Evolutionary conservation across 116 monocot species (phyloP).

Genomic region (Posidonia oceanica): DNA sequence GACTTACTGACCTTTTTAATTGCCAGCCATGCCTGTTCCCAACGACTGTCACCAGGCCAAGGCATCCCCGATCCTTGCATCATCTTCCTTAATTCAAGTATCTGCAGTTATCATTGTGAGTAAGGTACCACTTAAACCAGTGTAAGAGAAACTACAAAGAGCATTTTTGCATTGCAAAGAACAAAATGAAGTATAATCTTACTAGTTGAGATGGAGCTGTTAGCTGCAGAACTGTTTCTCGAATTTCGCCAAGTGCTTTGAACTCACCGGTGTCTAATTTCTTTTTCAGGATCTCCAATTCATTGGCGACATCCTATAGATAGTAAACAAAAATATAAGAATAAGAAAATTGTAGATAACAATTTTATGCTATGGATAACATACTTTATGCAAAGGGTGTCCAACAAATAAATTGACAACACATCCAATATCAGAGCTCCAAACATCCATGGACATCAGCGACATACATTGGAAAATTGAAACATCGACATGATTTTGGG

Average conservation of each 20-base stretch:
- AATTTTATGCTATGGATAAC: too few species aligned
- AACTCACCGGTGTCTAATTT: slow-evolving; percentile 46
- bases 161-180: neutral
- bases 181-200: slow-evolving; percentile 2
- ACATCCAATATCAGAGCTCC: too few species aligned
- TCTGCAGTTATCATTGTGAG: slow-evolving; percentile 22
- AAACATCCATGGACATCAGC: too few species aligned
- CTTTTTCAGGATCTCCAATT: slow-evolving; percentile 36
- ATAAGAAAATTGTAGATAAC: neutral
- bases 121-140: too few species aligned
- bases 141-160: too few species aligned
- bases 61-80: slow-evolving; percentile 76
- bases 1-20: slow-evolving; percentile 68
- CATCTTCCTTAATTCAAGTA: slow-evolving; percentile 54
- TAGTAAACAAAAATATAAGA: neutral
- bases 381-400: too few species aligned
- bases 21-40: slow-evolving; percentile 86
- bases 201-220: slow-evolving; percentile 63
- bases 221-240: slow-evolving; percentile 53
- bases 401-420: too few species aligned
- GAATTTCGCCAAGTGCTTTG: slow-evolving; percentile 58
- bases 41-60: slow-evolving; percentile 80
- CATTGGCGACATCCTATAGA: slow-evolving; percentile 45
- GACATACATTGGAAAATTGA: too few species aligned
- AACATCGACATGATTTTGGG: too few species aligned